A percentile compares a stretch with the other conserved stretches of the same genome.
Conservation (phyloP, 257 asterid species). For the Nyctanthes arbortristis region DNA sequence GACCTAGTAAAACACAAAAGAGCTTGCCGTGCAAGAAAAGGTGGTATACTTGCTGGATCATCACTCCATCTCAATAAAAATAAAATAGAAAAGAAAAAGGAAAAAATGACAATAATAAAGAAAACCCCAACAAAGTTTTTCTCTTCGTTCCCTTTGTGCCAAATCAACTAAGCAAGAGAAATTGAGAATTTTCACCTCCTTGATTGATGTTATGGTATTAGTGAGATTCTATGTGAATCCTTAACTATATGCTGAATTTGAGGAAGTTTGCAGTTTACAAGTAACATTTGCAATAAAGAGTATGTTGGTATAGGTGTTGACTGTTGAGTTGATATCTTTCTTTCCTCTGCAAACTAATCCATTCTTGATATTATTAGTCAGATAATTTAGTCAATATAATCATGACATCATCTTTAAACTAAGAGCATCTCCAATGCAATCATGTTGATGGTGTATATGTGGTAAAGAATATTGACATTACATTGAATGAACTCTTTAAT, state of each 20-base stretch:
- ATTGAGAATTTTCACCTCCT: not conserved
- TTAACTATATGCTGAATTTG: not conserved
- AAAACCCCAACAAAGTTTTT: too few species aligned
- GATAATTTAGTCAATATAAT: not conserved
- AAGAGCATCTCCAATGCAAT: too few species aligned
- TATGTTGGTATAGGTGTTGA: not conserved
- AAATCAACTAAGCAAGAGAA: not conserved
- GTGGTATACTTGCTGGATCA: not conserved
- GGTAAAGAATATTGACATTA: too few species aligned
- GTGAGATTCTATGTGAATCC: not conserved
- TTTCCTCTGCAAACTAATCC: not conserved
- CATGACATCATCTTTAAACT: too few species aligned
- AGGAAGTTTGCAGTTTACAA: not conserved
- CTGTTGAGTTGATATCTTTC: not conserved
- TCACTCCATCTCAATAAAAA: too few species aligned
- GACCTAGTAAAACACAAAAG: not conserved
- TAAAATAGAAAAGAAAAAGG: too few species aligned
- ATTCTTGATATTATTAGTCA: not conserved
- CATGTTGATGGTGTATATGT: too few species aligned
- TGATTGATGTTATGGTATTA: not conserved
- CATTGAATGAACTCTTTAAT: too few species aligned
- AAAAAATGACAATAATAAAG: too few species aligned
- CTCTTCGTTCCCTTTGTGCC: not conserved
- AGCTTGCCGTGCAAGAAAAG: not conserved
- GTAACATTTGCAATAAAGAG: not conserved